These are phyloP conservation scores for Xylaria hypoxylon DNA, from an alignment of 2,329 filamentous ascomycete species.

Conservation along the genomic window DNA sequence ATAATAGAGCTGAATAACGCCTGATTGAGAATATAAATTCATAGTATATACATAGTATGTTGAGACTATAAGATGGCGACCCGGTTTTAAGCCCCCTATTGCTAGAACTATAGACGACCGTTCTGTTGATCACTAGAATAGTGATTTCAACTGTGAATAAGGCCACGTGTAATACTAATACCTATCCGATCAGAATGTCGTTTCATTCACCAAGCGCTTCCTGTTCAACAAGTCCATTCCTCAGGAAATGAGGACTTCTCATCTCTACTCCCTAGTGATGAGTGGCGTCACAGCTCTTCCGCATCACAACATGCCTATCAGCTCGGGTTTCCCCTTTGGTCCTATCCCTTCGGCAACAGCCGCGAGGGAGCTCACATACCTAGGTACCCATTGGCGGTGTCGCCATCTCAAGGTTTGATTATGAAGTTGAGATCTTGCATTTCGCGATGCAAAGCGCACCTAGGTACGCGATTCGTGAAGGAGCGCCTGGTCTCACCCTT, in stretches of 20 bases:
- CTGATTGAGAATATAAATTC: neutral
- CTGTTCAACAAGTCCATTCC: conserved; percentile 22
- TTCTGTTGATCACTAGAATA: neutral
- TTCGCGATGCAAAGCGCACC: neutral
- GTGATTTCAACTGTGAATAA: conserved; percentile 12
- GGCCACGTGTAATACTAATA: conserved; percentile 3
- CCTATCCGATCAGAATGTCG: conserved; percentile 15
- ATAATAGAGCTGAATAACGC: neutral
- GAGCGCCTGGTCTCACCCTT: neutral
- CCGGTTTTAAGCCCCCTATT: neutral
- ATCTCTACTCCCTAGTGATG: neutral
- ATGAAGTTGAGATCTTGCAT: neutral
- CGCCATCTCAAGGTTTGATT: neutral
- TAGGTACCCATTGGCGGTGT: conserved; percentile 7
- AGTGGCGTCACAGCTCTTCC: conserved; percentile 5
- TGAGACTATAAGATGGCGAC: neutral
- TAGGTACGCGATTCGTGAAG: neutral
- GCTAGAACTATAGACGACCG: neutral
- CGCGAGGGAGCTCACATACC: conserved; percentile 8
- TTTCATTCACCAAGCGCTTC: conserved; percentile 5
- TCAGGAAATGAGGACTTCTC: conserved; percentile 24
- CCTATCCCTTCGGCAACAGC: conserved; percentile 28
- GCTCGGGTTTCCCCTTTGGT: neutral
- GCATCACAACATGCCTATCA: neutral
- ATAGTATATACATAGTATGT: neutral